Evolutionary conservation across 192 early-diverging fungal genomes (phyloP).

Genomic region (Coemansia sp.): DNA sequence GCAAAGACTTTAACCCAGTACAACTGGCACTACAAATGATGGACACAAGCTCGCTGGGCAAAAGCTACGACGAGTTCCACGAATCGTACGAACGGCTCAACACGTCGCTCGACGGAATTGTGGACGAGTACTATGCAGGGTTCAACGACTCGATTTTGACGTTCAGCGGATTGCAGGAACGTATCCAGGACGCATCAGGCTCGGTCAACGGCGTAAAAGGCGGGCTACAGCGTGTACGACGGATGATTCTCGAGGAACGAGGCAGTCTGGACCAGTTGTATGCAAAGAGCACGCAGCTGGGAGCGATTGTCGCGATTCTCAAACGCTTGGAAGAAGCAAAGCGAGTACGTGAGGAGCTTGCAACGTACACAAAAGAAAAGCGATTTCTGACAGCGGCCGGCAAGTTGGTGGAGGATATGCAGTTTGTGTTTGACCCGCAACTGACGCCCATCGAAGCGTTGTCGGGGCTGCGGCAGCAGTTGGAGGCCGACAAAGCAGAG

Average conservation of each 20-base stretch:
- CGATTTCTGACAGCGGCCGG: constrained; percentile 69
- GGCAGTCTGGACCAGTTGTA: constrained; percentile 69
- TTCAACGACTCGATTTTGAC: constrained; percentile 82
- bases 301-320: constrained; percentile 74
- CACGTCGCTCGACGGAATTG: constrained; percentile 67
- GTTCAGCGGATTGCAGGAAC: constrained; percentile 73
- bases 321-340: constrained; percentile 72
- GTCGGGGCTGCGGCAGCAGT: constrained; percentile 63
- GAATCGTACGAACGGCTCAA: constrained; percentile 61
- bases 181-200: constrained; percentile 65
- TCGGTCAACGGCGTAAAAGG: constrained; percentile 64
- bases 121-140: constrained; percentile 77
- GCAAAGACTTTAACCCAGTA: constrained; percentile 70
- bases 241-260: constrained; percentile 63
- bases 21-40: constrained; percentile 69
- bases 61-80: constrained; percentile 67
- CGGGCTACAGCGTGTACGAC: constrained; percentile 64
- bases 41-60: constrained; percentile 70
- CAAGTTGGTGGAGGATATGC: constrained; percentile 62
- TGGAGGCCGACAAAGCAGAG: constrained; percentile 56
- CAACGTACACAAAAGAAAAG: constrained; percentile 61
- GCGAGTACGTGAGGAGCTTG: constrained; percentile 64
- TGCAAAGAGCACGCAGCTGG: constrained; percentile 71
- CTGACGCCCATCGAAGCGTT: constrained; percentile 71
- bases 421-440: constrained; percentile 63